Percentiles rank a stretch among this genome's conserved stretches.
These are phyloP conservation scores for Trichomonas gallinae DNA, from an alignment of 208 protist species.

Conservation along the genomic window DNA sequence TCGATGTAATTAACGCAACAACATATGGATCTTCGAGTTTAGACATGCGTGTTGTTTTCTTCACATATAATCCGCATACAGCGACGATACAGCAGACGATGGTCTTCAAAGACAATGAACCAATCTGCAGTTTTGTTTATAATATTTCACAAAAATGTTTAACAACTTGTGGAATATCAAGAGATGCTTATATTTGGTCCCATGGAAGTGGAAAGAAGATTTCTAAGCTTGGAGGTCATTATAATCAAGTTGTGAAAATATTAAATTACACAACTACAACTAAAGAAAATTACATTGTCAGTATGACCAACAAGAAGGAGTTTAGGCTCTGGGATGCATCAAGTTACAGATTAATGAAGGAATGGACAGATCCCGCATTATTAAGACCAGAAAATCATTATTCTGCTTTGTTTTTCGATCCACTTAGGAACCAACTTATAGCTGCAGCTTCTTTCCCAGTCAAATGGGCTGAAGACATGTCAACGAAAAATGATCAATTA, in stretches of 20 bases:
- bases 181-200: background rate
- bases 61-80: background rate
- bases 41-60: background rate
- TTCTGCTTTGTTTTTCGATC: background rate
- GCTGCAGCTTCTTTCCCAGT: background rate
- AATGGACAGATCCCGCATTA: background rate
- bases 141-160: background rate
- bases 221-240: background rate
- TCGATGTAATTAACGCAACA: background rate
- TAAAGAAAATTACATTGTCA: background rate
- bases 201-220: background rate
- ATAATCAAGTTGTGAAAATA: background rate
- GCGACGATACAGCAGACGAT: background rate
- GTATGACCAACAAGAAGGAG: background rate
- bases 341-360: background rate
- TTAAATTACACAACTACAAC: background rate
- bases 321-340: background rate
- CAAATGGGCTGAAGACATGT: conserved; percentile 19
- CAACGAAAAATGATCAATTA: background rate
- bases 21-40: background rate
- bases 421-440: background rate
- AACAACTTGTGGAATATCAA: background rate
- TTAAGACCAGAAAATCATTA: background rate
- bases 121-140: background rate
- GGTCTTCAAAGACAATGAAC: background rate